A percentile compares a stretch with the other conserved stretches of the same genome.
Evolutionary conservation across 768 basidiomycete species (phyloP).

Genomic region (Artomyces pyxidatus): DNA sequence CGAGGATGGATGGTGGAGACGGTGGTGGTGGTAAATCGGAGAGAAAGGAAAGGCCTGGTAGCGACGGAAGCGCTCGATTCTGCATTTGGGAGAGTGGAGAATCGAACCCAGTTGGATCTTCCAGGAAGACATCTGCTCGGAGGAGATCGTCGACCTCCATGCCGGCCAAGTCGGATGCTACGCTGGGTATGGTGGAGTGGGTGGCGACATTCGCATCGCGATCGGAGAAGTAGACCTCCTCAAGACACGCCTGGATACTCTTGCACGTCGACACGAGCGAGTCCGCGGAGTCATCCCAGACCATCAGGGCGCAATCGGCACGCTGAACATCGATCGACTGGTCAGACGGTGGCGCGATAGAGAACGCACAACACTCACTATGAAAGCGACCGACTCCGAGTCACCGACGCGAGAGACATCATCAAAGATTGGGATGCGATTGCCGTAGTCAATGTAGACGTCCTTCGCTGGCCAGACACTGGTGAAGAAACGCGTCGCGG

Average conservation of each 20-base stretch:
- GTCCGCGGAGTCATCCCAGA: conserved; percentile 2
- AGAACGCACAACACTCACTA: neutral
- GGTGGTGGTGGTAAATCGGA: neutral
- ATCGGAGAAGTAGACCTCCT: neutral
- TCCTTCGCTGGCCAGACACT: neutral
- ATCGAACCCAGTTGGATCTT: too few species aligned
- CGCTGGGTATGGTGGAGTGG: too few species aligned
- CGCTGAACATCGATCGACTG: neutral
- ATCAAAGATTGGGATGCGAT: neutral
- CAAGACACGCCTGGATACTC: neutral
- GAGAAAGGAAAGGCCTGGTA: neutral
- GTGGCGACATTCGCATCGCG: too few species aligned
- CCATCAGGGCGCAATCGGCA: neutral
- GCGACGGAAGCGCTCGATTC: neutral
- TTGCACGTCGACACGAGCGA: neutral
- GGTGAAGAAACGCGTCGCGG: neutral
- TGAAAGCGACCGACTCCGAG: neutral
- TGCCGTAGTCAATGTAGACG: neutral
- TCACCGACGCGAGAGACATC: neutral
- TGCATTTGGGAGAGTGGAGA: neutral
- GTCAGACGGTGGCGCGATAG: neutral
- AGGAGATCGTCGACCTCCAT: neutral
- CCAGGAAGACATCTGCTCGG: neutral
- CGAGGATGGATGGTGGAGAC: neutral
- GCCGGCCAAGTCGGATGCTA: too few species aligned